Percentiles rank a stretch among this genome's conserved stretches.
These are phyloP conservation scores for Sphagnum tenellum DNA, from an alignment of 225 moss, liverwort and hornwort genomes.

Conservation along the genomic window DNA sequence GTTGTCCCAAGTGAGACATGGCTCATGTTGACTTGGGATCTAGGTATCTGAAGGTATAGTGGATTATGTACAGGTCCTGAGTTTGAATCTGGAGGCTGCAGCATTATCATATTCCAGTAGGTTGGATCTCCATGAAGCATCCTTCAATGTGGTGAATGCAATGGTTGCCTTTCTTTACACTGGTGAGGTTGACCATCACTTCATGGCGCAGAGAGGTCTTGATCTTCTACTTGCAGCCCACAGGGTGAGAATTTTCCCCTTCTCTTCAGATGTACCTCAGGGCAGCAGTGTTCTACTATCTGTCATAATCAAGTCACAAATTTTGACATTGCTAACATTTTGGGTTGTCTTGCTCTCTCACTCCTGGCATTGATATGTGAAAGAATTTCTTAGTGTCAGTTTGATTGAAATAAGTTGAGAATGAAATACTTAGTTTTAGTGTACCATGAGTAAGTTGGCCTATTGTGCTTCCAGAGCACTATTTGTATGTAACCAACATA, in stretches of 20 bases:
- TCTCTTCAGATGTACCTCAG: neutral
- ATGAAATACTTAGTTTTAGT: too few species aligned
- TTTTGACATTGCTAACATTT: too few species aligned
- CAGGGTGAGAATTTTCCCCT: constrained; percentile 33
- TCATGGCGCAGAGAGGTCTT: constrained; percentile 60
- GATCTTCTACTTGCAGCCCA: constrained; percentile 82
- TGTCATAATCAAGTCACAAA: neutral
- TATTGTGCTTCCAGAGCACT: neutral
- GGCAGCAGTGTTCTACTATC: neutral
- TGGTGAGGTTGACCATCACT: constrained; percentile 50
- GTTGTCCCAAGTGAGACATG: neutral
- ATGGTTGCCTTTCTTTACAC: constrained; percentile 78
- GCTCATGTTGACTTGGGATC: neutral
- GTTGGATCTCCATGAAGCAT: constrained; percentile 83
- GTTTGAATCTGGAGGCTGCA: constrained; percentile 49
- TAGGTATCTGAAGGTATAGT: too few species aligned
- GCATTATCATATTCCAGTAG: constrained; percentile 37
- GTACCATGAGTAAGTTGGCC: too few species aligned
- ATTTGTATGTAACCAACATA: neutral
- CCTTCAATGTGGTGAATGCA: constrained; percentile 62
- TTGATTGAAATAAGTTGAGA: too few species aligned
- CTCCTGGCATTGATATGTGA: neutral
- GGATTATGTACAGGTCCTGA: constrained; percentile 43
- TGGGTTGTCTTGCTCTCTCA: neutral
- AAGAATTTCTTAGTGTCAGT: too few species aligned